Conservation (phyloP, 768 basidiomycete species). For the Peribolospora baueri region DNA sequence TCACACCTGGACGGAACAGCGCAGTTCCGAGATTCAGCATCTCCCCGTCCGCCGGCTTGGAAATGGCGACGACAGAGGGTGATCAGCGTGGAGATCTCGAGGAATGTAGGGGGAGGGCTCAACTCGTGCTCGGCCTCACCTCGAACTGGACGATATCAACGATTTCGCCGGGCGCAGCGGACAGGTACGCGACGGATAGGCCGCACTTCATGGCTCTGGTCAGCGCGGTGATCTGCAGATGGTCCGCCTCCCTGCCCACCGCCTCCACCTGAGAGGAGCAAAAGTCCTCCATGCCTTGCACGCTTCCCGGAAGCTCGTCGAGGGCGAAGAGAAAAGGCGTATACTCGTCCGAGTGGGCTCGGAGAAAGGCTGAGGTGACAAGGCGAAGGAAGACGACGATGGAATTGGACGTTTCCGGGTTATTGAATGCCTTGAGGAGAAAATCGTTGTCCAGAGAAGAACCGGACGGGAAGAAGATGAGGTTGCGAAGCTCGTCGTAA, state of each 20-base stretch:
- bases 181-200: constrained; percentile 49
- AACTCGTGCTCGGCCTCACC: too few relatives aligned
- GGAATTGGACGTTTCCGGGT: constrained; percentile 19
- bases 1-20: too few relatives aligned
- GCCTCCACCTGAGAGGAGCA: constrained; percentile 53
- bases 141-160: too few relatives aligned
- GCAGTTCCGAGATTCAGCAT: too few relatives aligned
- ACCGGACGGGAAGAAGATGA: constrained; percentile 29
- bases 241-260: constrained; percentile 30
- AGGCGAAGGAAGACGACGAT: constrained; percentile 60
- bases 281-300: constrained; percentile 37
- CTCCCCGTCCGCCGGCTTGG: too few relatives aligned
- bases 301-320: constrained; percentile 27
- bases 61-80: too few relatives aligned
- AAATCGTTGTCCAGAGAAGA: constrained; percentile 1
- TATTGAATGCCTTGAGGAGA: constrained; percentile 33
- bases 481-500: constrained; percentile 33
- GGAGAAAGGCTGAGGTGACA: constrained; percentile 61
- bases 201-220: constrained; percentile 40
- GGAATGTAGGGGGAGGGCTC: too few relatives aligned
- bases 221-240: constrained; percentile 58
- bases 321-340: constrained; percentile 53
- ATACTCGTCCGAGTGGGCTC: constrained; percentile 35
- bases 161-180: too few relatives aligned
- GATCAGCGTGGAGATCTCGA: too few relatives aligned